Evolutionary conservation across 176 grass and related monocot genomes (phyloP), one percentile per base, ranked within the genome.

Genomic region (Thinopyrum elongatum): DNA sequence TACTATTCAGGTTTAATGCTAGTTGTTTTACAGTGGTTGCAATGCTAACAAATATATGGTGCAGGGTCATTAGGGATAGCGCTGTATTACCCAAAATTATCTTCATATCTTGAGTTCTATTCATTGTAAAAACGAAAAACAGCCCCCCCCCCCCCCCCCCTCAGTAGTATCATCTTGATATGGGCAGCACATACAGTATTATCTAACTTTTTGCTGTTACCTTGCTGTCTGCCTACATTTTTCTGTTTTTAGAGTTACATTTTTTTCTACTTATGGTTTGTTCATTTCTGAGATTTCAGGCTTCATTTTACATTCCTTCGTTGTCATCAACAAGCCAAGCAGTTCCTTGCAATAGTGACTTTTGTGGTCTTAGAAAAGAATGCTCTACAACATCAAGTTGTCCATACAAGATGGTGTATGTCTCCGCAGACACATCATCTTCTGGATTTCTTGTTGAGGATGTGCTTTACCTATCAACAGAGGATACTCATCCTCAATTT

Each of bases 381-480:
- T 97, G 95, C 85, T 80, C 84, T 38, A 28, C 82, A 79, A 81
- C 74, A 80, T 83, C 60, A 19, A 81, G 81, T 19, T 97, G 92
- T 79, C 90, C 95, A 59, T 97, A 97, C 83, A 90, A 84, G 53
- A 89, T 94, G 42, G 74, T 80, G 39, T 97, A 97, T 85, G 88
- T 93, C 55, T 95, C 84, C 2, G 90, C 82, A 15, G 86, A 87
- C 67, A 91, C 90, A 34, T 92, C 94, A 51, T 94, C 95, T 67
- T 93, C 95, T 72, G 95, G 95, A 59, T 85, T 94, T 86, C 79
- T 97, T 60, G 82, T 97, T 1, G 86, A 94, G 70, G 95, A 97
- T 55, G 80, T 91, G 31, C 83, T 97, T 82, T 93, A 97, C 71
- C 78, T 97, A 72, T 89, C 82, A 70, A 91, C 92, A 7, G 90